Evolutionary conservation across 176 grass and related monocot species (phyloP).

Genomic region (Thalia dealbata): DNA sequence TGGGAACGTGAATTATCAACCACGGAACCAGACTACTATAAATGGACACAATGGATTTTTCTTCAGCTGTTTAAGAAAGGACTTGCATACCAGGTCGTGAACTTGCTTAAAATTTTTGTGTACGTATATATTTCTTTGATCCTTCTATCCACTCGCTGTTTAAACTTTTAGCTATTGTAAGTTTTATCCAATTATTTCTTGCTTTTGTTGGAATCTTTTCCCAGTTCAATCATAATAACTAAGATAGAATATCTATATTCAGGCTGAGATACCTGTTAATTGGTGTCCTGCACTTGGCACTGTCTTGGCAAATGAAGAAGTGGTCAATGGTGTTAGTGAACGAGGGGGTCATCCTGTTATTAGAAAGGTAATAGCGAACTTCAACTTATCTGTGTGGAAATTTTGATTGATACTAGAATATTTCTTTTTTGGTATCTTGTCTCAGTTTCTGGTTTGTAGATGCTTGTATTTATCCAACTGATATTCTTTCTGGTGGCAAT

Average conservation of each 20-base stretch:
- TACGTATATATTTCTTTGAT: not conserved
- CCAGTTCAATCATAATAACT: not conserved
- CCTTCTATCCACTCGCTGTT: constrained; percentile 1
- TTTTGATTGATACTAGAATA: not conserved
- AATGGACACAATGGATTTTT: constrained; percentile 99
- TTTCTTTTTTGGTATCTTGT: not conserved
- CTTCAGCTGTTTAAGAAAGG: constrained; percentile 90
- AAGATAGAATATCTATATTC: constrained; percentile 26
- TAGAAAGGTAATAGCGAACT: constrained; percentile 51
- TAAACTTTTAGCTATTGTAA: not conserved
- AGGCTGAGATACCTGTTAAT: constrained; percentile 97
- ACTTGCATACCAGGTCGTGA: constrained; percentile 78
- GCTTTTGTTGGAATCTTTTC: too few species aligned
- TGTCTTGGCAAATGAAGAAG: constrained; percentile 94
- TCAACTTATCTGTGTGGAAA: not conserved
- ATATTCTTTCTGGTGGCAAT: not conserved
- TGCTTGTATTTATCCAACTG: not conserved
- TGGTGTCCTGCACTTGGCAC: constrained; percentile 99
- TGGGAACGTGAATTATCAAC: constrained; percentile 95
- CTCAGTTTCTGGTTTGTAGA: not conserved
- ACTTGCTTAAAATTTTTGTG: constrained; percentile 11
- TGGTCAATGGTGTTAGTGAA: constrained; percentile 88
- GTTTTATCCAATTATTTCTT: constrained; percentile 22
- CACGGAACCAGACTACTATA: constrained; percentile 89
- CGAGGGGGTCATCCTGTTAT: constrained; percentile 90